A percentile compares a stretch with the other conserved stretches of the same genome.
phyloP scores from a whole-genome alignment of 1,284 basidiomycete species.

The Ustilago xerochloae region DNA sequence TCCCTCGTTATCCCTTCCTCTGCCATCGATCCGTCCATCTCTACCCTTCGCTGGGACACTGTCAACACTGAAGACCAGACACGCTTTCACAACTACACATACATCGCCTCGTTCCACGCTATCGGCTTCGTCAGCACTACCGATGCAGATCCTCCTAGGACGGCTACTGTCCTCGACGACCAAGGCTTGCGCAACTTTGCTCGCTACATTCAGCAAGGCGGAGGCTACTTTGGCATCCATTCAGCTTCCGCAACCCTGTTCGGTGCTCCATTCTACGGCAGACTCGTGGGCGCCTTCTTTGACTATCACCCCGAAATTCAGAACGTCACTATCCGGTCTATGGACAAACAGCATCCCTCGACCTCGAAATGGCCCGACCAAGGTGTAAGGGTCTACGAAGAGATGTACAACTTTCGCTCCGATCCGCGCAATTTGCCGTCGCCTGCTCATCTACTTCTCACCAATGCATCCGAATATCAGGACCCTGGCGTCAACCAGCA shows the following conservation, averaged over 20 bases:
- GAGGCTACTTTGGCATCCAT: constrained; percentile 78
- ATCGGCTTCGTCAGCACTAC: constrained; percentile 79
- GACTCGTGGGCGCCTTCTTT: constrained; percentile 74
- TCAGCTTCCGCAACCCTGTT: constrained; percentile 77
- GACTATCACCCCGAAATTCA: constrained; percentile 80
- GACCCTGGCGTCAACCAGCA: constrained; percentile 65
- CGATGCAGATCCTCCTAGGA: constrained; percentile 70
- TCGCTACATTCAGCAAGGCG: constrained; percentile 77
- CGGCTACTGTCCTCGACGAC: constrained; percentile 74
- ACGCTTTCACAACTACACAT: constrained; percentile 37
- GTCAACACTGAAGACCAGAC: constrained; percentile 45
- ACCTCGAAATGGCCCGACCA: constrained; percentile 37
- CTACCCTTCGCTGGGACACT: constrained; percentile 28
- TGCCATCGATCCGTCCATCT: constrained; percentile 35
- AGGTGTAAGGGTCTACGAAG: constrained; percentile 45
- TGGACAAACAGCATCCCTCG: constrained; percentile 31
- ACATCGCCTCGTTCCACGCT: constrained; percentile 46
- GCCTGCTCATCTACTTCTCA: constrained; percentile 50
- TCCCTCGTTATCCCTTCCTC: constrained; percentile 74
- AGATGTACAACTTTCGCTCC: constrained; percentile 80
- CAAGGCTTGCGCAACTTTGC: constrained; percentile 75
- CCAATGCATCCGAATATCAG: constrained; percentile 40
- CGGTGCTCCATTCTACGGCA: constrained; percentile 76
- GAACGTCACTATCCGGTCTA: constrained; percentile 68
- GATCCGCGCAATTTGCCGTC: constrained; percentile 74